These are phyloP conservation scores for Collybiopsis luxurians DNA, from an alignment of 768 basidiomycete species.

Conservation along the genomic window DNA sequence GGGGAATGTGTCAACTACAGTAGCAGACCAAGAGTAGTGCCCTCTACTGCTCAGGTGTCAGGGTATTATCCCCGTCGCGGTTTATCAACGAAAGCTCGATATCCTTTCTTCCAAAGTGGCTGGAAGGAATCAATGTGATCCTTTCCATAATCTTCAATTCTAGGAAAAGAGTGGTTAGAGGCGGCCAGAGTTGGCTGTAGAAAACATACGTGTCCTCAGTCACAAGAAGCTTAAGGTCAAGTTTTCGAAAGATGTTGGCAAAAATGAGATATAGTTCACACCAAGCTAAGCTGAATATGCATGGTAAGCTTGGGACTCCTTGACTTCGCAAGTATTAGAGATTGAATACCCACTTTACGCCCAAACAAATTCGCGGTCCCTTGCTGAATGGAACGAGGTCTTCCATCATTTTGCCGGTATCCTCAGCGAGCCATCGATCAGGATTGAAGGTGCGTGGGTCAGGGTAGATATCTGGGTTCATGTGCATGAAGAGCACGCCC, in stretches of 20 bases:
- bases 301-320: background rate
- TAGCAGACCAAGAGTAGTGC: too few species aligned
- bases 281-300: slow-evolving; percentile 4
- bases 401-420: slow-evolving; percentile 34
- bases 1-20: too few species aligned
- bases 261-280: slow-evolving; percentile 8
- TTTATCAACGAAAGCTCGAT: background rate
- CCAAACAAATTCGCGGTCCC: slow-evolving; percentile 37
- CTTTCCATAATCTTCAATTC: background rate
- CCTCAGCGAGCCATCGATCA: slow-evolving; percentile 39
- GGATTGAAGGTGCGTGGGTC: slow-evolving; percentile 37
- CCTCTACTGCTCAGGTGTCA: too few species aligned
- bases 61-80: background rate
- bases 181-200: background rate
- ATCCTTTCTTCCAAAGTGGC: background rate
- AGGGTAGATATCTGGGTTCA: slow-evolving; percentile 36
- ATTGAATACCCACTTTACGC: too few species aligned
- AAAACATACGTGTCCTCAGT: slow-evolving; percentile 18
- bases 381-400: slow-evolving; percentile 42
- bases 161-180: background rate
- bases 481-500: slow-evolving; percentile 37
- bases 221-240: slow-evolving; percentile 7
- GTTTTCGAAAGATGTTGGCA: background rate
- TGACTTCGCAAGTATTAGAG: slow-evolving; percentile 14
- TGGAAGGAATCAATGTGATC: background rate